Conservation (phyloP, 305 asterid genomes). For the Fraxinus sp. region DNA sequence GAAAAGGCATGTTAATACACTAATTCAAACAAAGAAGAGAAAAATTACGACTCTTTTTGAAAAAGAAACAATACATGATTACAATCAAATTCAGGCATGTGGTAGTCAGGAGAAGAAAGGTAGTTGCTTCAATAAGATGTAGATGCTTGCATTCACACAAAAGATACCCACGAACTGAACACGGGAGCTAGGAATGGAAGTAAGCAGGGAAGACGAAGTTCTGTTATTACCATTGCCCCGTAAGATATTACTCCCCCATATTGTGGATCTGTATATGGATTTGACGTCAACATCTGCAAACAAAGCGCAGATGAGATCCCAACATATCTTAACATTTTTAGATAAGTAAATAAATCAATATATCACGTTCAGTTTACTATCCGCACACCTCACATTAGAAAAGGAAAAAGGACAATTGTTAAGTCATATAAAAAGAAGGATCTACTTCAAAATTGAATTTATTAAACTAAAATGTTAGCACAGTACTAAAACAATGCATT, state of each 20-base stretch:
- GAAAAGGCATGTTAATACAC: background rate
- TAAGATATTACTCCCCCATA: slow-evolving; percentile 60
- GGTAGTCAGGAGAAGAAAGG: background rate
- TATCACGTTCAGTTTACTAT: background rate
- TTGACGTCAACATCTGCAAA: slow-evolving; percentile 64
- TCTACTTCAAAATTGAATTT: background rate
- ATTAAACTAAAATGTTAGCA: background rate
- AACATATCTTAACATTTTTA: background rate
- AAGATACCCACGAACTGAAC: background rate
- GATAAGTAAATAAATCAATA: background rate
- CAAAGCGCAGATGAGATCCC: background rate
- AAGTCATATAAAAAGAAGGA: background rate
- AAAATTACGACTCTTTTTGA: background rate
- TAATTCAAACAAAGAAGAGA: background rate
- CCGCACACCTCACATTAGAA: background rate
- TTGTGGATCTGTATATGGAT: slow-evolving; percentile 65
- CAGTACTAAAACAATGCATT: background rate
- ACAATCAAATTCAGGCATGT: background rate
- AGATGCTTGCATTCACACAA: background rate
- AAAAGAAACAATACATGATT: background rate
- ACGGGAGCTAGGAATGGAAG: background rate
- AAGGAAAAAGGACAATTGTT: background rate
- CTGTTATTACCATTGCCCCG: slow-evolving; percentile 63
- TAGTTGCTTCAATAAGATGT: background rate
- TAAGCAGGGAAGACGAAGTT: slow-evolving; percentile 1